These are phyloP conservation scores for Coemansia sp. DNA, from an alignment of 192 early-diverging fungal genomes.

Conservation along the genomic window DNA sequence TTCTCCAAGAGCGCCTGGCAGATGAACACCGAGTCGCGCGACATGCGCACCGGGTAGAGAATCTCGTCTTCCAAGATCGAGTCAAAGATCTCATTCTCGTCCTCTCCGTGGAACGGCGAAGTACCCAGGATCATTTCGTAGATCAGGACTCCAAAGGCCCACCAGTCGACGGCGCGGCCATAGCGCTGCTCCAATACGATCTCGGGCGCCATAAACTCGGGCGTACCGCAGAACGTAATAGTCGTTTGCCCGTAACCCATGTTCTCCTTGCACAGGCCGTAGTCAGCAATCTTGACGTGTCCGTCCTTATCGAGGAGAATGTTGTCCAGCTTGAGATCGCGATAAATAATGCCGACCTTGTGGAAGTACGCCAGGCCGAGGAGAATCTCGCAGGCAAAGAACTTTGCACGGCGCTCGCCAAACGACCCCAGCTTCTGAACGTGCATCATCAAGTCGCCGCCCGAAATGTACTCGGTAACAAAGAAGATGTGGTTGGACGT, in stretches of 20 bases:
- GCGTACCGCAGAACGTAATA: constrained; percentile 96
- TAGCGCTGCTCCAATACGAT: constrained; percentile 95
- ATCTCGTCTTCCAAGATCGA: constrained; percentile 96
- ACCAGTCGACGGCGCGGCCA: constrained; percentile 97
- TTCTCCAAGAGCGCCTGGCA: constrained; percentile 87
- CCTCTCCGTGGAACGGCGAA: constrained; percentile 91
- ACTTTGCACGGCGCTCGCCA: constrained; percentile 88
- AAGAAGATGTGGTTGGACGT: constrained; percentile 94
- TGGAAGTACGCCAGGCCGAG: constrained; percentile 97
- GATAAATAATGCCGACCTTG: constrained; percentile 88
- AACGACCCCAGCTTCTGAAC: constrained; percentile 89
- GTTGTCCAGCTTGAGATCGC: constrained; percentile 97
- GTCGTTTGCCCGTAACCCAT: constrained; percentile 88
- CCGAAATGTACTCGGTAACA: constrained; percentile 97
- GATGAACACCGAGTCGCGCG: constrained; percentile 86
- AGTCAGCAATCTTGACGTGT: constrained; percentile 98
- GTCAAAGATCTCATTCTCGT: constrained; percentile 98
- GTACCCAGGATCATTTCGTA: constrained; percentile 92
- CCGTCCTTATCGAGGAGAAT: constrained; percentile 89
- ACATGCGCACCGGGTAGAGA: constrained; percentile 92
- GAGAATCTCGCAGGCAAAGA: constrained; percentile 94
- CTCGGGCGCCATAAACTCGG: constrained; percentile 99
- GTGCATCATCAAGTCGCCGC: constrained; percentile 99
- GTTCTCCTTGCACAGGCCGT: constrained; percentile 96
- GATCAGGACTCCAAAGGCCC: constrained; percentile 88